Evolutionary conservation across 2,329 filamentous ascomycete genomes (phyloP), one percentile per base, ranked within the genome.

Genomic region (Diaporthe ilicicola): DNA sequence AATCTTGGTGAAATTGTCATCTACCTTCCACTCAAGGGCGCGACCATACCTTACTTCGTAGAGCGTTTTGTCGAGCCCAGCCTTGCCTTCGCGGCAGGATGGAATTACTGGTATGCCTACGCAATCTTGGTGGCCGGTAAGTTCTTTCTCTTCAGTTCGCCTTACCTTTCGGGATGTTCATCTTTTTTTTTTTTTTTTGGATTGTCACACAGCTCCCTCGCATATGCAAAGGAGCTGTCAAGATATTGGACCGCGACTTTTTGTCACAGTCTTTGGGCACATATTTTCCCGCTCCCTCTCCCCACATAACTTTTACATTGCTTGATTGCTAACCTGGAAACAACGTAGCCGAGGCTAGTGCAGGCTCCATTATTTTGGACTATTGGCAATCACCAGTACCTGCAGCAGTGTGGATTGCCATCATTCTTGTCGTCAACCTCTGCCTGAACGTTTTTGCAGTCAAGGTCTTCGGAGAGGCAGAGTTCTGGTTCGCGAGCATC

Each of bases 1-100:
- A 86, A 86, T 50, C 83, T 92, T 39, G 89, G 89, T 62, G 90
- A 97, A 82, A 92, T 96, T 86, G 91, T 93, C 12, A 91, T 93
- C 13, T 94, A 91, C 76, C 90, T 95, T 34, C 94, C 94, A 7
- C 90, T 95, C 44, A 85, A 91, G 24, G 93, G 92, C 70, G 91
- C 92, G 50, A 95, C 95, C 78, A 93, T 92, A 37, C 87, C 90
- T 51, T 95, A 94, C 76, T 92, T 93, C n/a, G 87, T 89, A 44
- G 71, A 72, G 51, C 91, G 93, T 27, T 94, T 95, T 76, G 87
- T 94, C 37, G 88, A 90, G 74, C 85, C 86, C 2, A 86, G 86
- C 17, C 79, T 91, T 44, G 89, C 88, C 15, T 90, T 90, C 73
- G 85, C 85, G 62, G 83, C 86, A 77, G 85, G 83, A 13, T 86